Evolutionary conservation across 148 eudicot species (phyloP).

Genomic region (Fagopyrum tataricum): DNA sequence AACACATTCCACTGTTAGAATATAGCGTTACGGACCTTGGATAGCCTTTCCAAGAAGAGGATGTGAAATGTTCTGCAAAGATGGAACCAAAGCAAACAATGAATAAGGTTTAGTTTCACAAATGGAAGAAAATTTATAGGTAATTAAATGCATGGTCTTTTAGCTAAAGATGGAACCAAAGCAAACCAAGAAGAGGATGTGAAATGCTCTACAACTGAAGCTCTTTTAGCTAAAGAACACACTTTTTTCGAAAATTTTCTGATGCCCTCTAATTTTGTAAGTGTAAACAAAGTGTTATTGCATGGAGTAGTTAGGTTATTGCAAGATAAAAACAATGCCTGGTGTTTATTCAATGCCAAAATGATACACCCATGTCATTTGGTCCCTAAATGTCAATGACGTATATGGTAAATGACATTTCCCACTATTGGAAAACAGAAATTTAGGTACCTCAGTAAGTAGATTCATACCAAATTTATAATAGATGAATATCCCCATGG

Average conservation of each 20-base stretch:
- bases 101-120: not conserved
- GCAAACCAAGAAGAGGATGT: too few relatives aligned
- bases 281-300: too few relatives aligned
- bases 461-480: conserved; percentile 50
- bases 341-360: not conserved
- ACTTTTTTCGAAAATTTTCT: too few relatives aligned
- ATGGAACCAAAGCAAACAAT: not conserved
- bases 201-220: not conserved
- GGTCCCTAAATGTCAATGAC: too few relatives aligned
- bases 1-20: not conserved
- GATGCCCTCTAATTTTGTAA: too few relatives aligned
- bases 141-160: not conserved
- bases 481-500: conserved; percentile 79
- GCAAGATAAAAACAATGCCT: too few relatives aligned
- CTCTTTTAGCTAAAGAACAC: not conserved
- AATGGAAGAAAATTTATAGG: not conserved
- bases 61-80: conserved; percentile 55
- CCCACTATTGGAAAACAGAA: not conserved
- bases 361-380: not conserved
- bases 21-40: conserved; percentile 38
- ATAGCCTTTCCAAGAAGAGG: conserved; percentile 68
- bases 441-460: not conserved
- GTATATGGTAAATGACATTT: too few relatives aligned
- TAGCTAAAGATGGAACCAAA: too few relatives aligned
- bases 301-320: too few relatives aligned